phyloP scores from a whole-genome alignment of 306 rosid species.

The Abrus precatorius region DNA sequence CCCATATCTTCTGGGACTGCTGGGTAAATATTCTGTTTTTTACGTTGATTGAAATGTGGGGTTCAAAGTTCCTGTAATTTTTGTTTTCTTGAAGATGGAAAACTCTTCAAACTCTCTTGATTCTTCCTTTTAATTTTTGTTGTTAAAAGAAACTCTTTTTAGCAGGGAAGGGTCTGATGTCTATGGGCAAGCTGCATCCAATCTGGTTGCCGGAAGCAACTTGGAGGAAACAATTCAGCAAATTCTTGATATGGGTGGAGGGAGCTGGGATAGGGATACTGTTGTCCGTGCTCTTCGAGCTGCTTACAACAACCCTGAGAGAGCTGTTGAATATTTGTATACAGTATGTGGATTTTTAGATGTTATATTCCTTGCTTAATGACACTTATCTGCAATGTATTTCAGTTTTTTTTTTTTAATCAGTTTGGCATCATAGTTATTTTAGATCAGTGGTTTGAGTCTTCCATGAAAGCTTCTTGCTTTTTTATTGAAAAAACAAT shows the following conservation, averaged over 20 bases:
- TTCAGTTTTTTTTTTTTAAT: not conserved
- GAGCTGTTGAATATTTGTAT: slow-evolving; percentile 94
- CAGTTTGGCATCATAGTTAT: slow-evolving; percentile 6
- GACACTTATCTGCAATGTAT: slow-evolving; percentile 3
- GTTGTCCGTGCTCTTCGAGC: slow-evolving; percentile 92
- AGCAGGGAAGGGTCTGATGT: slow-evolving; percentile 73
- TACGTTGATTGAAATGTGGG: not conserved
- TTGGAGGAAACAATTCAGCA: slow-evolving; percentile 84
- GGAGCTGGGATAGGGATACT: slow-evolving; percentile 93
- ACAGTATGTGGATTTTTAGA: slow-evolving; percentile 65
- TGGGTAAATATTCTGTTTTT: slow-evolving; percentile 54
- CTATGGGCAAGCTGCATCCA: slow-evolving; percentile 90
- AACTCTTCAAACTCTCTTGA: not conserved
- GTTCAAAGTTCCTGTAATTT: slow-evolving; percentile 2
- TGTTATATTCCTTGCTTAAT: not conserved
- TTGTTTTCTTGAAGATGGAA: slow-evolving; percentile 25
- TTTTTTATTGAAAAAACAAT: not conserved
- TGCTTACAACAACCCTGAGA: slow-evolving; percentile 94
- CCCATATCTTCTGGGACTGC: slow-evolving; percentile 50
- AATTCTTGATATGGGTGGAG: slow-evolving; percentile 92
- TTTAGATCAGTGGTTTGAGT: not conserved
- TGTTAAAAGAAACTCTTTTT: slow-evolving; percentile 33
- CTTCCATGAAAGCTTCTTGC: not conserved
- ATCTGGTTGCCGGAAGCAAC: slow-evolving; percentile 86
- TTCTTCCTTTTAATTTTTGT: slow-evolving; percentile 28